Percentiles rank a stretch among this genome's conserved stretches.
Evolutionary conservation across 139 green algal species (phyloP).

Genomic region (Picochlorum costavermella): DNA sequence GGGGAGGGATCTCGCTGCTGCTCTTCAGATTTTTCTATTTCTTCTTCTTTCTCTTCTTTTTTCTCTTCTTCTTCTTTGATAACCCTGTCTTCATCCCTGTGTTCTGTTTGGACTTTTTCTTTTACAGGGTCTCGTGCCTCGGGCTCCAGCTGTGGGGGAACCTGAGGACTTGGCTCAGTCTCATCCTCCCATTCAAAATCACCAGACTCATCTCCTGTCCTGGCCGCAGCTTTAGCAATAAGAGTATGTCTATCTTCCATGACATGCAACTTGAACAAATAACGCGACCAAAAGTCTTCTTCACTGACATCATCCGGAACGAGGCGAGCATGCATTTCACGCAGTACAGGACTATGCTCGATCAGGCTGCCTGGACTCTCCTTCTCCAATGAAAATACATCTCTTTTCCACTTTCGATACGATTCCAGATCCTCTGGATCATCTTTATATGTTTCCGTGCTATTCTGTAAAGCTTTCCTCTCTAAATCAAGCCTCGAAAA

Average conservation of each 20-base stretch:
- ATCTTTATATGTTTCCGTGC: conserved; percentile 88
- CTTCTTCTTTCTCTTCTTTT: background rate
- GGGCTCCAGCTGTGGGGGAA: too few species aligned
- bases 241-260: conserved; percentile 35
- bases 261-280: conserved; percentile 78
- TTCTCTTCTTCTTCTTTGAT: background rate
- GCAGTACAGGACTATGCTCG: conserved; percentile 61
- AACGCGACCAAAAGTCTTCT: conserved; percentile 86
- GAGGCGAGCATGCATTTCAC: conserved; percentile 68
- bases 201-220: background rate
- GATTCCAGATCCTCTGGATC: conserved; percentile 78
- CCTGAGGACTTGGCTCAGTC: too few species aligned
- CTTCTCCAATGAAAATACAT: conserved; percentile 48
- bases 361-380: conserved; percentile 56
- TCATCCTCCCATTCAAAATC: too few species aligned
- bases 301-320: conserved; percentile 86
- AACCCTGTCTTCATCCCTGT: too few species aligned
- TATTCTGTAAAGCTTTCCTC: conserved; percentile 75
- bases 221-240: background rate
- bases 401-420: conserved; percentile 41
- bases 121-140: too few species aligned
- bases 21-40: background rate
- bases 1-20: background rate
- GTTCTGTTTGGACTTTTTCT: too few species aligned
- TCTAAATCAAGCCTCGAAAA: conserved; percentile 69